These are phyloP conservation scores for Dactylellina parvicollis DNA, from an alignment of 2,329 filamentous ascomycete genomes.

Conservation along the genomic window DNA sequence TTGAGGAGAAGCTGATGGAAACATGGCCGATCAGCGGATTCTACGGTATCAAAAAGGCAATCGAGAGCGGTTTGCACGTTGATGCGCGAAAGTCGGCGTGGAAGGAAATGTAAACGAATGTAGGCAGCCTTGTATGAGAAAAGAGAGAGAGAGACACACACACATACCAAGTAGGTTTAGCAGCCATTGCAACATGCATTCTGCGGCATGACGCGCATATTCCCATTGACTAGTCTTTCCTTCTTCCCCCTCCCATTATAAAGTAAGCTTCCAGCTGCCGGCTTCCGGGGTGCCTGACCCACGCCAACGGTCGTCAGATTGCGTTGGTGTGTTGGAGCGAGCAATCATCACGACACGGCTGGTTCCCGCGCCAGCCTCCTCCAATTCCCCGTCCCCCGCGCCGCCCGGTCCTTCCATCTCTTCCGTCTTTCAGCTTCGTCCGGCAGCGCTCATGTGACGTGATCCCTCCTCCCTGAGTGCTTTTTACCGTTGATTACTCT, in stretches of 20 bases:
- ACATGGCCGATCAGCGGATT: slow-evolving; percentile 69
- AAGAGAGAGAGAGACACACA: background rate
- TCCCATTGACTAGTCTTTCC: background rate
- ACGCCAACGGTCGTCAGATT: background rate
- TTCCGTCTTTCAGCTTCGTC: background rate
- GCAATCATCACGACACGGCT: background rate
- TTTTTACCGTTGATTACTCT: too few species aligned
- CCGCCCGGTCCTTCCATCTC: background rate
- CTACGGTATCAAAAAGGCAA: slow-evolving; percentile 70
- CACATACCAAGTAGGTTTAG: too few species aligned
- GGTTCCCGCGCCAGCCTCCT: slow-evolving; percentile 43
- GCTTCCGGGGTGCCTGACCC: slow-evolving; percentile 19
- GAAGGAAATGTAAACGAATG: slow-evolving; percentile 36
- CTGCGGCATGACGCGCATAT: slow-evolving; percentile 1
- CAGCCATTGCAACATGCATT: background rate
- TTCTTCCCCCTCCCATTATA: background rate
- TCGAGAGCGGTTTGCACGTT: slow-evolving; percentile 59
- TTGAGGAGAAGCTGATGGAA: slow-evolving; percentile 60
- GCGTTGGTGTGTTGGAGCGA: slow-evolving; percentile 32
- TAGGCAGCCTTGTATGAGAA: background rate
- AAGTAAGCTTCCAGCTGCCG: too few species aligned
- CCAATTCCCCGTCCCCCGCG: slow-evolving; percentile 22
- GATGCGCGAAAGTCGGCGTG: slow-evolving; percentile 41
- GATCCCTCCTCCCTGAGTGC: background rate
- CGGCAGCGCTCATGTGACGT: background rate